Conservation (phyloP, 179 eudicot species). For the Beta macrorhiza region DNA sequence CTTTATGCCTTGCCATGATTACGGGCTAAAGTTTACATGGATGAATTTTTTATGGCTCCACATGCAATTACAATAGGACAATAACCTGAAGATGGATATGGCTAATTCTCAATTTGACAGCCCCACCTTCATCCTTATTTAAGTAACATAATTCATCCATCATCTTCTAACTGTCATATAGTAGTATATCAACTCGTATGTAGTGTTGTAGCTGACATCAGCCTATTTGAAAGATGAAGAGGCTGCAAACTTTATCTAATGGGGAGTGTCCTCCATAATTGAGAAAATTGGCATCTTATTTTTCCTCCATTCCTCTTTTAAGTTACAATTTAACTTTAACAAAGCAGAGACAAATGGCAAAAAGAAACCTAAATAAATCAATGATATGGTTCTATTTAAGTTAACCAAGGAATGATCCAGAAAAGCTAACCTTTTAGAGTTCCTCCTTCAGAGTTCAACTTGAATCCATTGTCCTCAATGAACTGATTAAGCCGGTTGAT, state of each 20-base stretch:
- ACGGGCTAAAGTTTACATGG: background rate
- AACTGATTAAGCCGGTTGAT: slow-evolving; percentile 70
- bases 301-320: background rate
- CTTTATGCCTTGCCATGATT: background rate
- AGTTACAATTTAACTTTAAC: background rate
- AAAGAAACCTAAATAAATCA: background rate
- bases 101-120: background rate
- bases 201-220: background rate
- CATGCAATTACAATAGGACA: background rate
- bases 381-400: background rate
- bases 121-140: background rate
- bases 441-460: slow-evolving; percentile 91
- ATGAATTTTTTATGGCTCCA: background rate
- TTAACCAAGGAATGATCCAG: background rate
- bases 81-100: background rate
- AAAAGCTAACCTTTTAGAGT: slow-evolving; percentile 67
- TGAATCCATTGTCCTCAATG: slow-evolving; percentile 84
- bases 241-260: background rate
- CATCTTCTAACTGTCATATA: background rate
- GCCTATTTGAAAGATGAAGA: background rate
- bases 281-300: background rate
- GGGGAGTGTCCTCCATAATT: background rate
- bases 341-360: background rate
- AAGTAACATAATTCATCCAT: background rate
- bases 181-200: background rate